A percentile compares a stretch with the other conserved stretches of the same genome.
Conservation (phyloP, 768 basidiomycete genomes). For the Boletus subcaerulescens region DNA sequence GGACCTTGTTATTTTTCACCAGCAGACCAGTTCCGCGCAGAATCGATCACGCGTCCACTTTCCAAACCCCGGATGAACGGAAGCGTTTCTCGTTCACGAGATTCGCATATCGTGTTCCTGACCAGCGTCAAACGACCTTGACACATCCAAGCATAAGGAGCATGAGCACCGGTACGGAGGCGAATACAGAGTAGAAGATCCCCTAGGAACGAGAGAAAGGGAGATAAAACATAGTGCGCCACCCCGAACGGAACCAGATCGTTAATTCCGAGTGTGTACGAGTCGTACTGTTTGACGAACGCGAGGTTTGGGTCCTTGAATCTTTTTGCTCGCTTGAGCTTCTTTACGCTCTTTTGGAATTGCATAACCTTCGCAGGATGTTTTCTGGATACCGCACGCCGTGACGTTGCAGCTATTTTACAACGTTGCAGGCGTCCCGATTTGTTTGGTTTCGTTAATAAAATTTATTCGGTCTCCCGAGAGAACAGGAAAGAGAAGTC, state of each 20-base stretch:
- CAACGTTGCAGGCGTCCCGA: too few relatives aligned
- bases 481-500: background rate
- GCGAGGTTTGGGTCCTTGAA: constrained; percentile 43
- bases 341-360: constrained; percentile 44
- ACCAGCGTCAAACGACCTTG: constrained; percentile 51
- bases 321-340: constrained; percentile 45
- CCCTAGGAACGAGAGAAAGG: constrained; percentile 33
- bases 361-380: constrained; percentile 42
- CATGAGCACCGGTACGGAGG: background rate
- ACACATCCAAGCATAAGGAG: background rate
- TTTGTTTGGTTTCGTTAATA: too few relatives aligned
- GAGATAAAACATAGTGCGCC: constrained; percentile 57
- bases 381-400: constrained; percentile 71
- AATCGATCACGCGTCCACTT: constrained; percentile 54
- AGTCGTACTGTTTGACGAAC: constrained; percentile 52
- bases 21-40: constrained; percentile 63
- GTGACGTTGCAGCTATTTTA: constrained; percentile 66
- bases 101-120: constrained; percentile 47
- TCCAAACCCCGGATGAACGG: constrained; percentile 52
- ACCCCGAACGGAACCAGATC: constrained; percentile 67
- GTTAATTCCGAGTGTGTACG: constrained; percentile 52
- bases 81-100: constrained; percentile 41
- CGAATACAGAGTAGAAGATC: constrained; percentile 38
- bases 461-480: too few relatives aligned
- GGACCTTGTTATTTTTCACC: constrained; percentile 36